Evolutionary conservation across 192 early-diverging fungal species (phyloP), one percentile per base, ranked within the genome.

Genomic region (Rhizoclosmatium sp.): DNA sequence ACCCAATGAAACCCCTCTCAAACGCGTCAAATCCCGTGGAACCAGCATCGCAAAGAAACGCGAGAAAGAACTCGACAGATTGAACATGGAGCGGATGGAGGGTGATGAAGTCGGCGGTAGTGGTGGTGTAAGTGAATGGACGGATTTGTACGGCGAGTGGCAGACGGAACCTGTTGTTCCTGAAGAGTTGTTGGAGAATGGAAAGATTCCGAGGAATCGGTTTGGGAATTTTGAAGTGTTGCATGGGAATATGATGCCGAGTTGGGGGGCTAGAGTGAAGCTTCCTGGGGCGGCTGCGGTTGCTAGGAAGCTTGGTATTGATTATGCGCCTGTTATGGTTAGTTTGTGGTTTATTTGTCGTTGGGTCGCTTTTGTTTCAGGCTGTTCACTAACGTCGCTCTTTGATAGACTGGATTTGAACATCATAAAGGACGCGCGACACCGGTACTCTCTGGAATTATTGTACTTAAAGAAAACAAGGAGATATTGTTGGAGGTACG

Each of bases 151-250:
- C 81, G 97, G 92, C 46, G 91, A 92, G 69, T 98, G 95, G 96
- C 96, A 99, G 83, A 98, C 96, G 9, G 87, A 89, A 47, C 72
- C 79, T 16, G 93, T 92, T 80, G 65, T 81, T 39, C 84, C 94
- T 0, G 84, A 86, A 54, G 87, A 88, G 46, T 85, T 82, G 91
- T 91, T 82, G 71, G 86, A 58, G 31, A 79, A 94, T 89, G 96
- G 96, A 7, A 88, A 80, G 41, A 91, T 98, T 16, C 94, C 96
- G 5, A 87, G 91, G 60, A 96, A 96, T 82, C 68, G 80, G 7
- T 98, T 91, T 83, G 96, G 96, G 5, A 89, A 93, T 76, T 83
- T 97, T 48, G 95, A 99, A 78, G 71, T 99, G 46, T 95, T 96
- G 81, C 91, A 92, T 9, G 80, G 88, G 3, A 84, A 82, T 7